Percentiles rank a stretch among this genome's conserved stretches.
Conservation (phyloP, 306 rosid genomes). For the Rosa chinensis region DNA sequence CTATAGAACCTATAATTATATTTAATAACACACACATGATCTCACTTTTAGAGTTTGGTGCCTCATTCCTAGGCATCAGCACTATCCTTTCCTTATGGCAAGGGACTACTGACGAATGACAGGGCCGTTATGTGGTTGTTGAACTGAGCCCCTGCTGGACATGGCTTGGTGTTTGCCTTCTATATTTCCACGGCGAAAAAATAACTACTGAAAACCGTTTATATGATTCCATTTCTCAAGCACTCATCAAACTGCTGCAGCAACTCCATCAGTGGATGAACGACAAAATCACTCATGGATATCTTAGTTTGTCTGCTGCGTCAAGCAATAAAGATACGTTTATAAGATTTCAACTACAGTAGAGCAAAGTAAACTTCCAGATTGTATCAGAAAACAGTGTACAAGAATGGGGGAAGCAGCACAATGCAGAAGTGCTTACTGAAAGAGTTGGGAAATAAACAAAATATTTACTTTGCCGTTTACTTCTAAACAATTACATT, state of each 20-base stretch:
- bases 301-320: constrained; percentile 54
- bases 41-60: constrained; percentile 30
- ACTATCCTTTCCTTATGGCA: constrained; percentile 16
- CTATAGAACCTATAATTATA: constrained; percentile 24
- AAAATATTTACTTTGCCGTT: background rate
- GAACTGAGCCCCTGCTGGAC: constrained; percentile 24
- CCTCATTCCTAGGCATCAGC: constrained; percentile 32
- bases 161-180: constrained; percentile 30
- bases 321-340: constrained; percentile 22
- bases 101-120: constrained; percentile 23
- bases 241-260: constrained; percentile 29
- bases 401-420: background rate
- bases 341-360: constrained; percentile 16
- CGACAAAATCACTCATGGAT: constrained; percentile 24
- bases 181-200: constrained; percentile 17
- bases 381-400: background rate
- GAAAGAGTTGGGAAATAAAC: background rate
- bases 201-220: constrained; percentile 10
- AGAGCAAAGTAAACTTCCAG: background rate
- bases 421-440: background rate
- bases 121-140: constrained; percentile 17
- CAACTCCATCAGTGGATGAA: constrained; percentile 35
- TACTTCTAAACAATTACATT: background rate
- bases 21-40: constrained; percentile 19
- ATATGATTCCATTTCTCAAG: constrained; percentile 24